These are phyloP conservation scores for Cymodocea nodosa DNA, from an alignment of 116 monocot genomes.

Conservation along the genomic window DNA sequence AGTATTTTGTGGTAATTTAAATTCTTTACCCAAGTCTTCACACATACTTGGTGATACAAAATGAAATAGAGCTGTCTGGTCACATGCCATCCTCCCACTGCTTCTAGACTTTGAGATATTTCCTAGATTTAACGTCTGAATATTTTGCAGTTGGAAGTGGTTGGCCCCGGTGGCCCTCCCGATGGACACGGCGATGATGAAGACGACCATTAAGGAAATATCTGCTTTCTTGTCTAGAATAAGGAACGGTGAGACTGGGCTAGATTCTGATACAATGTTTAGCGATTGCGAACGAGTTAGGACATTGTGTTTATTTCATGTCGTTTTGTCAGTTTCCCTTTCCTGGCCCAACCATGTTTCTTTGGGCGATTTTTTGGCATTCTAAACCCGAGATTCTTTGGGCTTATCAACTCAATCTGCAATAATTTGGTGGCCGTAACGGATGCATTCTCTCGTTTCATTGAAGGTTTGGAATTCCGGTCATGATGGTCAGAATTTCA, in stretches of 20 bases:
- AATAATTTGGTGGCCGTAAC: slow-evolving; percentile 6
- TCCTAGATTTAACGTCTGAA: neutral
- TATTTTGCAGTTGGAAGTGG: slow-evolving; percentile 51
- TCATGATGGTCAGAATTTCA: no score
- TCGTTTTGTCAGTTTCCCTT: slow-evolving; percentile 2
- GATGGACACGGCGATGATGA: slow-evolving; percentile 40
- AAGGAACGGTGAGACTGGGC: slow-evolving; percentile 6
- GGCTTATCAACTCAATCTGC: neutral
- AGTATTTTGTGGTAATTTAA: slow-evolving; percentile 19
- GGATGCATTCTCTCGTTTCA: no score
- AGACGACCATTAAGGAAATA: slow-evolving; percentile 22
- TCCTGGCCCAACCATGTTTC: slow-evolving; percentile 3
- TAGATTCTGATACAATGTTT: slow-evolving; percentile 2
- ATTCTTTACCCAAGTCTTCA: neutral
- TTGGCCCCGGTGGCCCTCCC: slow-evolving; percentile 54
- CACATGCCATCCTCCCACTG: no score
- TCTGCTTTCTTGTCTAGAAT: neutral
- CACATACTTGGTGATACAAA: neutral
- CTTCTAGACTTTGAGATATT: neutral
- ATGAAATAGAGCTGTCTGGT: neutral
- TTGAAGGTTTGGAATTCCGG: no score
- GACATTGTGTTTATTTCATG: neutral
- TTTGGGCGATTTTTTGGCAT: slow-evolving; percentile 5
- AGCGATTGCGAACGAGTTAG: neutral
- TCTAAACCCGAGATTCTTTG: slow-evolving; percentile 6